Evolutionary conservation across 257 asterid species (phyloP).

Genomic region (Fraxinus pennsylvanica): DNA sequence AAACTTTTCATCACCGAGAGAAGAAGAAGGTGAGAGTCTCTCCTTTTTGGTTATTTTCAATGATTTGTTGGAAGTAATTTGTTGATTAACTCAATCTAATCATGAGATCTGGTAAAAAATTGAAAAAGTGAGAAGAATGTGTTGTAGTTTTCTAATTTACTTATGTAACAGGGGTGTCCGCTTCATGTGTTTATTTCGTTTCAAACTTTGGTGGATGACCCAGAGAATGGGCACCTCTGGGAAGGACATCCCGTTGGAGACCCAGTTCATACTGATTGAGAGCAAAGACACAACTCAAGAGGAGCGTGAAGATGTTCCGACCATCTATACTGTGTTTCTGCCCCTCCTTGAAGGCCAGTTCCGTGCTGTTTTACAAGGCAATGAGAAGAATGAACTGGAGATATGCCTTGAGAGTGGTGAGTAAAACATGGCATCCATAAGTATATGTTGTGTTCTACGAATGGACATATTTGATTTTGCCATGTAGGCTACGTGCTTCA

Average conservation of each 20-base stretch:
- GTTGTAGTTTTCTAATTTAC: not conserved
- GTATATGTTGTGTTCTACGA: slow-evolving; percentile 20
- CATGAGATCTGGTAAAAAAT: not conserved
- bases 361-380: slow-evolving; percentile 60
- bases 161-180: slow-evolving; percentile 40
- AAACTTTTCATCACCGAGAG: slow-evolving; percentile 89
- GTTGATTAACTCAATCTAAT: not conserved
- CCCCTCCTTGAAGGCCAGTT: slow-evolving; percentile 60
- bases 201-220: slow-evolving; percentile 66
- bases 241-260: slow-evolving; percentile 53
- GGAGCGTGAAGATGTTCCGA: slow-evolving; percentile 41
- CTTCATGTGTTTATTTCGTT: slow-evolving; percentile 53
- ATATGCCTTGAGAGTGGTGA: slow-evolving; percentile 61
- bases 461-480: not conserved
- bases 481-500: not conserved
- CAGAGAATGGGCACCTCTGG: slow-evolving; percentile 58
- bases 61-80: not conserved
- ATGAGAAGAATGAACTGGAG: slow-evolving; percentile 46
- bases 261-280: slow-evolving; percentile 55
- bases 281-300: slow-evolving; percentile 47
- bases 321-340: slow-evolving; percentile 48
- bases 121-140: not conserved
- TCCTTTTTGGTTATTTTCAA: slow-evolving; percentile 1
- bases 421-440: slow-evolving; percentile 27
- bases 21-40: slow-evolving; percentile 34